Percentiles rank a stretch among this genome's conserved stretches.
phyloP scores from a whole-genome alignment of 257 asterid species.

The Solanum sejunctum region DNA sequence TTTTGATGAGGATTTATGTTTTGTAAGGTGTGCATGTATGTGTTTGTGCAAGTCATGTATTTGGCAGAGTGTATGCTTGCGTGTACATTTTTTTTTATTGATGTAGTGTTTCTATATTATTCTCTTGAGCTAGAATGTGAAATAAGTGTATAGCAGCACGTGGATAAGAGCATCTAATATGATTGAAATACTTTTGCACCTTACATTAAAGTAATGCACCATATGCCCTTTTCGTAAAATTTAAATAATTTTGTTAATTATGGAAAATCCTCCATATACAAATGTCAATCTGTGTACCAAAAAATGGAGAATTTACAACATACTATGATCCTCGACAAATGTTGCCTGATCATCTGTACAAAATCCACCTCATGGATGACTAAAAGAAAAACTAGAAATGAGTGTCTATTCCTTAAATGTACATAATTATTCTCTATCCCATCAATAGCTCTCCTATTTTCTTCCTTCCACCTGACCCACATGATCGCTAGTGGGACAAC shows the following conservation, averaged over 20 bases:
- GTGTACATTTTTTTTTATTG: not conserved
- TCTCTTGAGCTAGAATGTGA: not conserved
- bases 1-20: not conserved
- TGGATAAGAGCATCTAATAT: not conserved
- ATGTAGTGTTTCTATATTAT: not conserved
- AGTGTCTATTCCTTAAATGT: not conserved
- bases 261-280: not conserved
- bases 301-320: not conserved
- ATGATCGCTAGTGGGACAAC: not conserved
- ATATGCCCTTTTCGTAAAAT: not conserved
- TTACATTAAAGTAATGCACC: not conserved
- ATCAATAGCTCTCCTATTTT: not conserved
- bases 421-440: not conserved
- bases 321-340: not conserved
- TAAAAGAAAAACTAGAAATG: not conserved
- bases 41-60: not conserved
- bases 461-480: not conserved
- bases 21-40: not conserved
- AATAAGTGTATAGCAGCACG: not conserved
- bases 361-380: not conserved
- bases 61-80: not conserved
- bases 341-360: not conserved
- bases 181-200: not conserved
- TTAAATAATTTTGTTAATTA: not conserved
- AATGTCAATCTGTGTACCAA: not conserved